Evolutionary conservation across 768 basidiomycete genomes (phyloP).

Genomic region (Agaricus blazei): DNA sequence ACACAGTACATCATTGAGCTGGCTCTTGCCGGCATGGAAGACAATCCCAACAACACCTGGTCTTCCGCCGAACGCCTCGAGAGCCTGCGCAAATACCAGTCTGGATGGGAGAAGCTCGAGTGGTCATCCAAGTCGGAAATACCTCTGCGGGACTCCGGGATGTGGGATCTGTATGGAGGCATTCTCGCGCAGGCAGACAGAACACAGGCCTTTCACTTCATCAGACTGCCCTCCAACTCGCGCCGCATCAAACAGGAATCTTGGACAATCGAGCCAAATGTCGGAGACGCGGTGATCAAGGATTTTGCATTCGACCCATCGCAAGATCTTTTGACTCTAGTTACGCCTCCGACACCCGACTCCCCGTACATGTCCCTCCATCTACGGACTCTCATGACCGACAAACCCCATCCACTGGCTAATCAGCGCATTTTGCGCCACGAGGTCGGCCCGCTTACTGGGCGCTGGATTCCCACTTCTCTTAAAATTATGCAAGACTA

Average conservation of each 20-base stretch:
- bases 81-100: constrained; percentile 31
- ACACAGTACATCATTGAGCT: constrained; percentile 43
- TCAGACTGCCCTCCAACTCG: constrained; percentile 42
- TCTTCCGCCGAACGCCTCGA: constrained; percentile 29
- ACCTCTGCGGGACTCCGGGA: constrained; percentile 34
- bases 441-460: constrained; percentile 16
- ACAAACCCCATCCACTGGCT: constrained; percentile 41
- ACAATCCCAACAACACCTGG: constrained; percentile 27
- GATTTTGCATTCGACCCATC: constrained; percentile 65
- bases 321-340: constrained; percentile 56
- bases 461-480: constrained; percentile 27
- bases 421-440: constrained; percentile 26
- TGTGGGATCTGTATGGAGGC: constrained; percentile 59
- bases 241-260: constrained; percentile 40
- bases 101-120: constrained; percentile 32
- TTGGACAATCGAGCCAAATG: constrained; percentile 34
- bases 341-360: constrained; percentile 27
- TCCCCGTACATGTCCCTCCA: constrained; percentile 25
- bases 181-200: constrained; percentile 40
- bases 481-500: constrained; percentile 54
- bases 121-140: constrained; percentile 29
- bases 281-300: constrained; percentile 31
- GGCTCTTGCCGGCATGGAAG: constrained; percentile 34
- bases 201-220: constrained; percentile 33
- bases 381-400: constrained; percentile 39